phyloP scores from a whole-genome alignment of 1,284 basidiomycete genomes.

The Afroboletus lepidellus region DNA sequence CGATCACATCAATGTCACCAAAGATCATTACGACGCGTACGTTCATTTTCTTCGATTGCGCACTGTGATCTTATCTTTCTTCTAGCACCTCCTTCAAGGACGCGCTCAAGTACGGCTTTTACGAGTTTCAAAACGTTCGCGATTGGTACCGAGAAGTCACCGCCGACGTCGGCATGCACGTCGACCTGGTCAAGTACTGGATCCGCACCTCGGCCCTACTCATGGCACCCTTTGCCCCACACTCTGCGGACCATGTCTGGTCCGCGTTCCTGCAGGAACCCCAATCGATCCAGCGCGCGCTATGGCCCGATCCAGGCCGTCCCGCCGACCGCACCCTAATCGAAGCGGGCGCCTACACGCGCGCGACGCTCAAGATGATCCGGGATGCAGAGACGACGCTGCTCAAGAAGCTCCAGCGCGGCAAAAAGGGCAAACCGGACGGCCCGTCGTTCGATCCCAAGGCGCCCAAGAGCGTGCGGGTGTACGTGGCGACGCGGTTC shows the following conservation, averaged over 20 bases:
- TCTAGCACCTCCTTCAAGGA: conserved; percentile 91
- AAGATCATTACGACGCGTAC: conserved; percentile 78
- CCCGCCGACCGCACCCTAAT: conserved; percentile 62
- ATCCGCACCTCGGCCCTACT: conserved; percentile 80
- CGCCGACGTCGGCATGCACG: conserved; percentile 88
- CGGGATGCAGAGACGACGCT: conserved; percentile 85
- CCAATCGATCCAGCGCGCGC: conserved; percentile 79
- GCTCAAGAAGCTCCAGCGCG: conserved; percentile 74
- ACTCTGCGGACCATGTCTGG: conserved; percentile 95
- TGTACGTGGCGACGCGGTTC: conserved; percentile 90
- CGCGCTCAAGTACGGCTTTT: conserved; percentile 93
- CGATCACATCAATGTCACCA: conserved; percentile 77
- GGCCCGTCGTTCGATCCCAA: conserved; percentile 70
- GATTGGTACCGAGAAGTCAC: conserved; percentile 98
- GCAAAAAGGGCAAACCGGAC: conserved; percentile 47
- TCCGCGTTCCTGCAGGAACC: conserved; percentile 70
- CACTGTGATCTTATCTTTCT: neutral
- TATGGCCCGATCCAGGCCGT: conserved; percentile 68
- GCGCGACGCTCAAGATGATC: conserved; percentile 82
- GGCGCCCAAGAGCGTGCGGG: conserved; percentile 80
- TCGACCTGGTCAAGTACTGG: conserved; percentile 76
- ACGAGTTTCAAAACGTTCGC: conserved; percentile 89
- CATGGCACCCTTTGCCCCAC: conserved; percentile 88
- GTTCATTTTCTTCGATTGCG: conserved; percentile 31
- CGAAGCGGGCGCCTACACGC: conserved; percentile 83